Percentiles rank a stretch among this genome's conserved stretches.
Conservation (phyloP, 768 basidiomycete species). For the Pisolithus albus region DNA sequence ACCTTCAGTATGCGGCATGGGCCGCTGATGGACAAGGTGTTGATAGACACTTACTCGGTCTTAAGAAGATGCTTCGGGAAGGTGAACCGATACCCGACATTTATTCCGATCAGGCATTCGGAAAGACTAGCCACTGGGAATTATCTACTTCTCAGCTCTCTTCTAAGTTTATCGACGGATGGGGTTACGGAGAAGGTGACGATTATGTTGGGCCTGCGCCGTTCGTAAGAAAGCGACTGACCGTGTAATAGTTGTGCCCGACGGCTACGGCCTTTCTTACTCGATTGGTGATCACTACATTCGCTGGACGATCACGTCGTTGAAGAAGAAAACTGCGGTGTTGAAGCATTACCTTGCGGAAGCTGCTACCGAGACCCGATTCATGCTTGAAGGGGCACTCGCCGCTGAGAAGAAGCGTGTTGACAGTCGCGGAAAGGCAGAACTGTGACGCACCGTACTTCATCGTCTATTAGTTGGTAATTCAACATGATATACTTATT, state of each 20-base stretch:
- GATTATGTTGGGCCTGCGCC: too few relatives aligned
- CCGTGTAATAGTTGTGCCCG: conserved; percentile 63
- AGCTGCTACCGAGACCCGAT: conserved; percentile 70
- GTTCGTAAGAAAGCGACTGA: background rate
- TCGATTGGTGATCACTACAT: conserved; percentile 79
- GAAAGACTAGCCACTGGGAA: conserved; percentile 81
- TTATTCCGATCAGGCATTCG: conserved; percentile 67
- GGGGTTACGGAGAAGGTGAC: conserved; percentile 94
- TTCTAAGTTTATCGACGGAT: conserved; percentile 78
- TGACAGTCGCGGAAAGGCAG: conserved; percentile 23
- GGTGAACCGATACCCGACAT: conserved; percentile 70
- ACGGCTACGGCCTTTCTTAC: conserved; percentile 90
- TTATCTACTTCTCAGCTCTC: conserved; percentile 86
- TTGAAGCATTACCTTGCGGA: conserved; percentile 68
- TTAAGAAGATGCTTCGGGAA: conserved; percentile 72
- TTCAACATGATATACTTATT: background rate
- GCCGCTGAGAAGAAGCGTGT: conserved; percentile 33
- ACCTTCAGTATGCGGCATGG: conserved; percentile 83
- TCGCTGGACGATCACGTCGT: conserved; percentile 85
- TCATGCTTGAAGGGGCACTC: conserved; percentile 66
- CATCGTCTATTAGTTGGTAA: background rate
- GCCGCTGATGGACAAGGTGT: conserved; percentile 94
- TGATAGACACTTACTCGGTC: conserved; percentile 90
- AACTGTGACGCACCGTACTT: conserved; percentile 18
- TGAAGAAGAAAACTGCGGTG: conserved; percentile 46